Conservation (phyloP, 352 stramenopile species). For the Aphanomyces invadans region DNA sequence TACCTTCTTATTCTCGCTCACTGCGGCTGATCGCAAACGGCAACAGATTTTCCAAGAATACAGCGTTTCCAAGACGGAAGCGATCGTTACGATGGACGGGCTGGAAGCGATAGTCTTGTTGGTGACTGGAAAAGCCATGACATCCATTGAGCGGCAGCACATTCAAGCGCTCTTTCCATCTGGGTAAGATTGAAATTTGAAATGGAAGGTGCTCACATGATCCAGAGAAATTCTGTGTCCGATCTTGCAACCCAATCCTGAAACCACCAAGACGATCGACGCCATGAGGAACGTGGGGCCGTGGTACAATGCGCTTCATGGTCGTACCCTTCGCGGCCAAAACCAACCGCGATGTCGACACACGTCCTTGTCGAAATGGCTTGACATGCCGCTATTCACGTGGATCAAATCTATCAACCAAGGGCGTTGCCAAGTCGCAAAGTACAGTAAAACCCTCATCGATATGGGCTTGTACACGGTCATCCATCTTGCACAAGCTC, state of each 20-base stretch:
- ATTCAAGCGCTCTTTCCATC: slow-evolving; percentile 5
- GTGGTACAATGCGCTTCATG: not conserved
- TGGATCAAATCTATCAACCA: slow-evolving; percentile 19
- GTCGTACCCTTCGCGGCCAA: not conserved
- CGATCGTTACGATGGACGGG: not conserved
- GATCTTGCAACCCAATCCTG: slow-evolving; percentile 13
- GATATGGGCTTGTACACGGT: slow-evolving; percentile 10
- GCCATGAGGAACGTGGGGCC: slow-evolving; percentile 3
- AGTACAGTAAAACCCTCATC: not conserved
- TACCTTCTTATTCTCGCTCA: too few species aligned
- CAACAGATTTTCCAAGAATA: slow-evolving; percentile 2
- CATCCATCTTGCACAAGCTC: slow-evolving; percentile 5
- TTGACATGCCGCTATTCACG: slow-evolving; percentile 5
- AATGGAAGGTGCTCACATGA: too few species aligned
- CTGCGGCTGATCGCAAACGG: not conserved
- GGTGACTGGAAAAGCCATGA: not conserved
- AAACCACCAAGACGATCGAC: not conserved
- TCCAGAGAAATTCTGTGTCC: slow-evolving; percentile 11
- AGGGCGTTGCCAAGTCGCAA: slow-evolving; percentile 1
- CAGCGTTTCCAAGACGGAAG: not conserved
- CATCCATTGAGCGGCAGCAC: not conserved
- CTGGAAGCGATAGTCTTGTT: not conserved
- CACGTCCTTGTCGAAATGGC: not conserved
- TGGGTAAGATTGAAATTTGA: too few species aligned
- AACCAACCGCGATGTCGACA: not conserved